Evolutionary conservation across 495 filamentous ascomycete genomes (phyloP), one percentile per base, ranked within the genome.

Genomic region (Daldinia bambusicola): DNA sequence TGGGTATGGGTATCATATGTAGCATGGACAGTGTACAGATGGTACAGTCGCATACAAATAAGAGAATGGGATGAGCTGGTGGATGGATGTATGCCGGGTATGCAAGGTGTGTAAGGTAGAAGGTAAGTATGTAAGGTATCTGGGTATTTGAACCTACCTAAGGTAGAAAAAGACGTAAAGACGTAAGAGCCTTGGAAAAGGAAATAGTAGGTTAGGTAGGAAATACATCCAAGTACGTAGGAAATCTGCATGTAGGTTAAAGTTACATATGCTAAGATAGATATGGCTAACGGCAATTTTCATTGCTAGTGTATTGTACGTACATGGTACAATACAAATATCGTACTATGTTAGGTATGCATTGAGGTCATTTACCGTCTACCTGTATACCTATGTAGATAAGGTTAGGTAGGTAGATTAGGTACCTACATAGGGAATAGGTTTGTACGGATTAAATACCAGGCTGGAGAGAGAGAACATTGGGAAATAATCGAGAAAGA

Each of bases 221-320:
- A 18, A 51, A n/a, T n/a, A n/a, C n/a, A n/a, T n/a, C n/a, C n/a
- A n/a, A 10, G 30, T 51, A 43, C 40, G 40, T 43, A 53, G 50
- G 50, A 31, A 53, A 32, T 53, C 22, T 38, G 9, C 37, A 56
- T 36, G 53, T 53, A 56, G 53, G 32, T 16, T 38, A 38, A 38
- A 18, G 18, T 57, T 16, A 22, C 26, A 26, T 26, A 26, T 26
- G 26, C 26, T 26, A 26, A 26, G 26, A 26, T 26, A 57, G 16
- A 16, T 38, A 61, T 48, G 51, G 57, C 45, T 36, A 55, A 67
- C 65, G 57, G 65, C 58, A 67, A 61, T 53, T 50, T 67, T 62
- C 32, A 50, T 38, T 20, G 57, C 48, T 61, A 13, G 56, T 34
- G 36, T 51, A 26, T 20, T 41, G 26, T 30, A 53, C 30, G 26